These are phyloP conservation scores for Cardiosporidium cionae DNA, from an alignment of 169 alveolate species.

Conservation along the genomic window DNA sequence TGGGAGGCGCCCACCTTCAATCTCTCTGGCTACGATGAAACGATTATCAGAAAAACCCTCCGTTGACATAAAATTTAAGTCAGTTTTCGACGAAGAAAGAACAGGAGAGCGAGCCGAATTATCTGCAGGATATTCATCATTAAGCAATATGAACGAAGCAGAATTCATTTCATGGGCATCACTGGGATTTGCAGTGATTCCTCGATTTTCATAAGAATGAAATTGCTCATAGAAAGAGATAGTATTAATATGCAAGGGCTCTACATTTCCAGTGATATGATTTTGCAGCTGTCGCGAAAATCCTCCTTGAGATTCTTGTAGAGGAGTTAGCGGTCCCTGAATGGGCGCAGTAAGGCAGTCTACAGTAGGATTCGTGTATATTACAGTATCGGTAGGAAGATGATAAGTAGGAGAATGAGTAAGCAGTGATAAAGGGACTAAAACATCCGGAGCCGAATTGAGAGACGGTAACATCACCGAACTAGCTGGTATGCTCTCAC, in stretches of 20 bases:
- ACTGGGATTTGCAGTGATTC: background rate
- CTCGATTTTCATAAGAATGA: background rate
- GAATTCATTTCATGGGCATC: no score
- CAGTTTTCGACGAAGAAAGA: no score
- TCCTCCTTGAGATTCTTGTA: background rate
- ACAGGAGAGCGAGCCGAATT: background rate
- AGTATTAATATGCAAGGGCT: background rate
- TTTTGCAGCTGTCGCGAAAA: background rate
- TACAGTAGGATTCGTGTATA: background rate
- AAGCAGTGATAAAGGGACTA: no score
- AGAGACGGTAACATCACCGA: background rate
- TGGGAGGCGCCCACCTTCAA: background rate
- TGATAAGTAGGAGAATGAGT: background rate
- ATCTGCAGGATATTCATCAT: no score
- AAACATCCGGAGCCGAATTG: background rate
- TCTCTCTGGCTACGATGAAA: background rate
- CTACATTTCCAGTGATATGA: background rate
- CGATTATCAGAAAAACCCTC: no score
- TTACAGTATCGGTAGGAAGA: background rate
- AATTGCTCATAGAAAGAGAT: background rate
- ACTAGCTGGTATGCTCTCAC: no score
- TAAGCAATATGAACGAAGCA: no score
- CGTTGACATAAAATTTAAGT: no score
- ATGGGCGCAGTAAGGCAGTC: background rate
- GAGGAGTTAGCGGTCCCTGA: background rate